These are phyloP conservation scores for Boletus rubescentipes DNA, from an alignment of 768 basidiomycete species.

Conservation along the genomic window DNA sequence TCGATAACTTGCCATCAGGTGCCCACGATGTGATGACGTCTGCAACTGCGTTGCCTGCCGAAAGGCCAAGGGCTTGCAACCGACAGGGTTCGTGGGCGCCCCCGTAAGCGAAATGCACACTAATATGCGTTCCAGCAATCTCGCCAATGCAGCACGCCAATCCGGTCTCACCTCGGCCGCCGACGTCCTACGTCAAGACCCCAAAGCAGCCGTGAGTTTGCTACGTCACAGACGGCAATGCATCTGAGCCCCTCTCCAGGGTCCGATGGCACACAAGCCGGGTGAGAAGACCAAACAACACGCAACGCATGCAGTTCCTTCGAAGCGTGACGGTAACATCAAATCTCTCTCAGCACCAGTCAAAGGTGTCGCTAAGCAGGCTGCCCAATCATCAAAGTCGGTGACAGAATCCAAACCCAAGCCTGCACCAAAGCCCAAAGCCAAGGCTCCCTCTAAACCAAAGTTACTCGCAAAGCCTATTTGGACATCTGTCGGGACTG, in stretches of 20 bases:
- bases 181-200: constrained; percentile 35
- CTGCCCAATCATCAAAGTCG: constrained; percentile 8
- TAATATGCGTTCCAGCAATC: constrained; percentile 34
- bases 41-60: constrained; percentile 71
- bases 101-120: constrained; percentile 1
- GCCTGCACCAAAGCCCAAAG: constrained; percentile 20
- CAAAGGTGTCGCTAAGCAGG: constrained; percentile 9
- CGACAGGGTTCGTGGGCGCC: constrained; percentile 49
- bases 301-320: background rate
- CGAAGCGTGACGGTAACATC: constrained; percentile 1
- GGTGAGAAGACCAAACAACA: constrained; percentile 16
- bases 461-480: constrained; percentile 44
- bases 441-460: constrained; percentile 30
- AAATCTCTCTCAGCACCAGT: constrained; percentile 11
- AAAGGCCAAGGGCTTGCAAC: constrained; percentile 58
- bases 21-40: constrained; percentile 62
- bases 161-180: constrained; percentile 40
- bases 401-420: constrained; percentile 17
- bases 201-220: constrained; percentile 30
- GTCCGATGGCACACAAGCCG: constrained; percentile 28
- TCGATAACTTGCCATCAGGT: constrained; percentile 42
- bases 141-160: constrained; percentile 37
- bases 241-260: constrained; percentile 20
- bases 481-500: constrained; percentile 53
- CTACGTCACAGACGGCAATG: background rate